phyloP scores from a whole-genome alignment of 345 rosid species.

The Kernera saxatilis region DNA sequence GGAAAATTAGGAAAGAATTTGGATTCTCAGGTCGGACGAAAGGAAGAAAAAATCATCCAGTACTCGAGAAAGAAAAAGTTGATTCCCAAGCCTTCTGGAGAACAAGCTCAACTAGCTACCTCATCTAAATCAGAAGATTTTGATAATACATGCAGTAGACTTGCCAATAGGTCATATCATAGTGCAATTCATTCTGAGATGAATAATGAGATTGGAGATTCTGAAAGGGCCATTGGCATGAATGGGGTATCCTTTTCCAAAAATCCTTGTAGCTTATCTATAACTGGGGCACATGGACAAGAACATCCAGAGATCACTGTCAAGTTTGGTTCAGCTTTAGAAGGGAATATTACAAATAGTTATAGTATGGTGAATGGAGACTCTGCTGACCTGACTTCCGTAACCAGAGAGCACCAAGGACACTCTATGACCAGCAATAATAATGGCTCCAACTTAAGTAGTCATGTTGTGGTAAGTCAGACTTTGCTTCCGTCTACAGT shows the following conservation, averaged over 20 bases:
- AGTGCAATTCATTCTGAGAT: conserved; percentile 14
- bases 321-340: conserved; percentile 3
- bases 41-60: conserved; percentile 56
- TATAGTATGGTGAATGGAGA: conserved; percentile 21
- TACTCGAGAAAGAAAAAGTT: conserved; percentile 76
- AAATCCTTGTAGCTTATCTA: conserved; percentile 9
- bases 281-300: background rate
- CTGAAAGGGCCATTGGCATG: conserved; percentile 17
- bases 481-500: conserved; percentile 1
- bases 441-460: conserved; percentile 4
- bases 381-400: conserved; percentile 19
- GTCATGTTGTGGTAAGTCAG: conserved; percentile 10
- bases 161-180: background rate
- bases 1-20: conserved; percentile 24
- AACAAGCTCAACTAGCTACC: conserved; percentile 30
- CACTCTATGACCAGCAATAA: conserved; percentile 9
- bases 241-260: background rate
- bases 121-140: background rate
- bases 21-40: conserved; percentile 27
- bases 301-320: conserved; percentile 6
- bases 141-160: background rate
- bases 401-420: conserved; percentile 30
- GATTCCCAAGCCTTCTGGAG: conserved; percentile 39
- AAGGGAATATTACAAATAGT: conserved; percentile 6
- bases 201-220: conserved; percentile 18